Evolutionary conservation across 306 rosid genomes (phyloP), one percentile per base, ranked within the genome.

Genomic region (Castanea crenata): DNA sequence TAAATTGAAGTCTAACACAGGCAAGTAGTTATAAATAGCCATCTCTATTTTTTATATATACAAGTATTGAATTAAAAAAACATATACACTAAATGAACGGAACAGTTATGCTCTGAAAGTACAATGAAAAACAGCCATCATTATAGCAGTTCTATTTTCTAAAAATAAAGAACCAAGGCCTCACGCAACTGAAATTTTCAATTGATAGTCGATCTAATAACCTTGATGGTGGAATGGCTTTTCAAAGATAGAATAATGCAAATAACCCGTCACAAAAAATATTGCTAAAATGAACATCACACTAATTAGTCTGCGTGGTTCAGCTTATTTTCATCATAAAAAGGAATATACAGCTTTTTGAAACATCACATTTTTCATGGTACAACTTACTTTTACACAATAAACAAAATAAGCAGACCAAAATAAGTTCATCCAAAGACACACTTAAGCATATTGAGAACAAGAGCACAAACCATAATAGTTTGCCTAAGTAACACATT

Each of bases 401-500:
- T 49, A 10, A 49, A 49, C 54, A 49, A 49, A 49, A 49, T 49
- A 49, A 49, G 54, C 54, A 8, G 11, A 41, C 46, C 16, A 49
- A 49, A 49, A 49, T 49, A 49, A 49, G 54, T 13, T 49, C 16
- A 49, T 49, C 54, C 54, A 49, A 49, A 49, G 1, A 49, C 16
- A 49, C 5, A 3, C 16, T 49, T 49, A 75, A 69, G 38, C 71
- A 74, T 62, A 63, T 51, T 38, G 55, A 57, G 78, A 80, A 31
- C 34, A 81, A 76, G 82, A 80, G 74, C 89, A 67, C 79, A 65
- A 11, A 94, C 98, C 99, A 94, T 94, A 70, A 92, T 95, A 75
- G 97, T 90, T 86, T 90, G 97, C 90, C 83, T 92, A 49, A 92
- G 95, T 75, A 94, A 82, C 84, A 94, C 96, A 11, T 94, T 92